Evolutionary conservation across 192 early-diverging fungal species (phyloP).

Genomic region (Umbelopsis sp.): DNA sequence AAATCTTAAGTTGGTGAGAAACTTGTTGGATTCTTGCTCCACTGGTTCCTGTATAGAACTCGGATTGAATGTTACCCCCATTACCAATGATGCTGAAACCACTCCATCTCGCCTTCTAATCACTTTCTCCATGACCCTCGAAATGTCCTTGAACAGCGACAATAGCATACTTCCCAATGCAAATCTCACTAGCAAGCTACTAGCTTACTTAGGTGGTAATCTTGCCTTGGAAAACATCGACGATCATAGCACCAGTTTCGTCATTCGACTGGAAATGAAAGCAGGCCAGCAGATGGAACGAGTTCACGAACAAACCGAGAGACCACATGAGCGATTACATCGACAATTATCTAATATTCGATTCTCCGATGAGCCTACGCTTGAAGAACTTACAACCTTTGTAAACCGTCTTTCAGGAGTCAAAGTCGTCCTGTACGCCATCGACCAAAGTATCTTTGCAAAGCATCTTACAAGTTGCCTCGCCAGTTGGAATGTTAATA

Average conservation of each 20-base stretch:
- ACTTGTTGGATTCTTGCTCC: conserved; percentile 48
- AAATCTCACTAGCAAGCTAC: conserved; percentile 29
- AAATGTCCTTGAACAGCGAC: conserved; percentile 14
- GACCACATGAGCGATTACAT: conserved; percentile 19
- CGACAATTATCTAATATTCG: conserved; percentile 30
- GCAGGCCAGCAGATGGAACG: conserved; percentile 14
- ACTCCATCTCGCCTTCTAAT: not conserved
- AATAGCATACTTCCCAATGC: conserved; percentile 27
- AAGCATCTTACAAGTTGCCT: conserved; percentile 53
- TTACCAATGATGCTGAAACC: not conserved
- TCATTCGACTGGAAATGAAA: conserved; percentile 27
- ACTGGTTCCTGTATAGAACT: conserved; percentile 55
- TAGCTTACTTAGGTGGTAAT: conserved; percentile 22
- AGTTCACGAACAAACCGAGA: not conserved
- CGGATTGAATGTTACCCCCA: conserved; percentile 39
- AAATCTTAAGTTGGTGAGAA: conserved; percentile 47
- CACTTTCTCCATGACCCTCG: conserved; percentile 22
- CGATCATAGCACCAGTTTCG: conserved; percentile 19
- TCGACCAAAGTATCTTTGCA: conserved; percentile 54
- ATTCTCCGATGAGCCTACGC: conserved; percentile 52
- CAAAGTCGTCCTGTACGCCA: conserved; percentile 49
- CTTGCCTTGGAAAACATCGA: conserved; percentile 12
- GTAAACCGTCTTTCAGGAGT: conserved; percentile 43
- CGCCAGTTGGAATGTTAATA: conserved; percentile 53
- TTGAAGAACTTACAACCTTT: conserved; percentile 46